These are phyloP conservation scores for Beauveria rudraprayagi DNA, from an alignment of 2,329 filamentous ascomycete genomes.

Conservation along the genomic window DNA sequence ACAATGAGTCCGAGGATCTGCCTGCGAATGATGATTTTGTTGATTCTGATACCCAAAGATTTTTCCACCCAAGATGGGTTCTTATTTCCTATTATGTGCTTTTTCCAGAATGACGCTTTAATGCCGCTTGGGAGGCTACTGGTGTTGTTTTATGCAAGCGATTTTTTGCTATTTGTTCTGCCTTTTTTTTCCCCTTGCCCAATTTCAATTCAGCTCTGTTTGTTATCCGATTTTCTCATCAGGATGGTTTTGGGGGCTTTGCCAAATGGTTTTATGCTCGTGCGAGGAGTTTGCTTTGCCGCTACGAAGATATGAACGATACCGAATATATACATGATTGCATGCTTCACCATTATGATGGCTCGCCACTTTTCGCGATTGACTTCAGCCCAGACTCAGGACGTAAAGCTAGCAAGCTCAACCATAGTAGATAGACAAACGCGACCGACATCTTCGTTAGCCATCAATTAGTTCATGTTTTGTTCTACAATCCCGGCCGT, in stretches of 20 bases:
- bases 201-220: background rate
- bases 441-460: background rate
- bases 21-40: constrained; percentile 4
- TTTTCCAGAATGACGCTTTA: background rate
- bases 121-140: background rate
- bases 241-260: no score
- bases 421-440: no score
- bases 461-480: background rate
- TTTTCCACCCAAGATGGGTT: background rate
- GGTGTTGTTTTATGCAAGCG: background rate
- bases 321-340: no score
- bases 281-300: no score
- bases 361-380: no score
- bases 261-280: no score
- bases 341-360: no score
- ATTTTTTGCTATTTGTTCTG: background rate
- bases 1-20: background rate
- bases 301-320: no score
- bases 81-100: background rate
- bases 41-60: constrained; percentile 12
- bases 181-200: background rate
- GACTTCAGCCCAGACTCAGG: no score
- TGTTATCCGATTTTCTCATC: no score
- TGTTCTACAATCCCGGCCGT: background rate
- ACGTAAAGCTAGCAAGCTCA: no score